Evolutionary conservation across 2,329 filamentous ascomycete genomes (phyloP), one percentile per base, ranked within the genome.

Genomic region (Ophiostoma populinum): DNA sequence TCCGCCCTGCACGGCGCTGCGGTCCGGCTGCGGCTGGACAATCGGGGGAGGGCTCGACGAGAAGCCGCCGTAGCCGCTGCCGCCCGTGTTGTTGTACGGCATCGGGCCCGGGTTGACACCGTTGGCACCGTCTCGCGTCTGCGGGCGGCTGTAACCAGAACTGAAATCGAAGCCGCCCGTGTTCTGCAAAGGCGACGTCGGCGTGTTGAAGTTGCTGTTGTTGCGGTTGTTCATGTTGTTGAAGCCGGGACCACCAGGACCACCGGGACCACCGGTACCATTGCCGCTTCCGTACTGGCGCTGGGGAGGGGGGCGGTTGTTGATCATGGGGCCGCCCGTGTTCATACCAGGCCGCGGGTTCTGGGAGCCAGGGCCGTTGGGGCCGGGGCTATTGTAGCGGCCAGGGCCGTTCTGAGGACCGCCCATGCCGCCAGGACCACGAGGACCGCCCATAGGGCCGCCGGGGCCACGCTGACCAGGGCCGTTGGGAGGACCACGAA

Each of bases 211-310:
- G 32, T 29, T 37, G 32, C 16, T 29, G 26, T 26, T 24, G 32
- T 17, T 28, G 36, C 5, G 13, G 29, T 31, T 37, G 33, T 31
- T 40, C n/a, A 7, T 26, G 29, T 22, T 33, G 38, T 40, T 37
- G 22, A 31, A 34, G 15, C 31, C 20, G 22, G 31, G 22, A 4
- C 21, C 22, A 16, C 31, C 17, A 15, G 18, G 27, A 2, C 27
- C 30, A 12, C 30, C 19, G 8, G 30, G 30, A 6, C 21, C 26
- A 19, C 24, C n/a, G n/a, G n/a, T 15, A 13, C 32, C 32, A 16
- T n/a, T 39, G 18, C 32, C 39, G 6, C 24, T 12, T n/a, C n/a
- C n/a, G 39, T 59, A 58, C 30, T 56, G 53, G n/a, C 55, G 49
- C 24, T 48, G 46, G 6, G 56, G 51, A 6, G 51, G 52, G 4